Conservation (phyloP, 108 stramenopile species). For the Hondaea fermentalgiana region DNA sequence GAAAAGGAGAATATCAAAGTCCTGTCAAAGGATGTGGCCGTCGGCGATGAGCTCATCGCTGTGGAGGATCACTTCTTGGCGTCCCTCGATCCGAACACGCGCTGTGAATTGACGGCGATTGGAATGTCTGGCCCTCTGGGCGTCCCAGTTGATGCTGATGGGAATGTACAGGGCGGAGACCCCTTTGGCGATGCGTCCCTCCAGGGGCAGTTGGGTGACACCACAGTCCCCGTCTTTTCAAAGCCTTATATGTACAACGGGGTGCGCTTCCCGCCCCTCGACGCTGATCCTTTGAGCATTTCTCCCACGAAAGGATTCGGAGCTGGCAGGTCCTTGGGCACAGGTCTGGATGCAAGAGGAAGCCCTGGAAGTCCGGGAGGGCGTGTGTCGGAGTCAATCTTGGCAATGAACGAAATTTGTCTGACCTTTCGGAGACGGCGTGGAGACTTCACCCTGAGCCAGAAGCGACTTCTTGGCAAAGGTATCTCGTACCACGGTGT, state of each 20-base stretch:
- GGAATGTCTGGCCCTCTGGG: neutral
- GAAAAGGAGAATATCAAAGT: neutral
- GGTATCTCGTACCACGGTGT: neutral
- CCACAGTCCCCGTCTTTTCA: neutral
- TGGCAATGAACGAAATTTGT: neutral
- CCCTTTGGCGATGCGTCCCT: neutral
- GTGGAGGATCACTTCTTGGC: neutral
- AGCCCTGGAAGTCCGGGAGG: neutral
- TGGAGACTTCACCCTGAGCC: neutral
- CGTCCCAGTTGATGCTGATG: too few species aligned
- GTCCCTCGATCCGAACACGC: neutral
- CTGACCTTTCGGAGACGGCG: neutral
- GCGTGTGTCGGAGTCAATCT: neutral
- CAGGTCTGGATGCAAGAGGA: too few species aligned
- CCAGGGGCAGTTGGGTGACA: neutral
- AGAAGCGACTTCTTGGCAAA: neutral
- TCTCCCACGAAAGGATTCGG: too few species aligned
- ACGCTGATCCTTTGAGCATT: too few species aligned
- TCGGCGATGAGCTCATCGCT: conserved; percentile 4
- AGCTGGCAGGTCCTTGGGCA: too few species aligned
- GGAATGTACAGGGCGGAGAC: too few species aligned
- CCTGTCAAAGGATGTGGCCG: neutral
- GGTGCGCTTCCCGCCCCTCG: neutral
- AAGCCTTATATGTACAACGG: neutral
- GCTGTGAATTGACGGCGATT: neutral